These are phyloP conservation scores for Penicillium macrosclerotiorum DNA, from an alignment of 495 filamentous ascomycete species.

Conservation along the genomic window DNA sequence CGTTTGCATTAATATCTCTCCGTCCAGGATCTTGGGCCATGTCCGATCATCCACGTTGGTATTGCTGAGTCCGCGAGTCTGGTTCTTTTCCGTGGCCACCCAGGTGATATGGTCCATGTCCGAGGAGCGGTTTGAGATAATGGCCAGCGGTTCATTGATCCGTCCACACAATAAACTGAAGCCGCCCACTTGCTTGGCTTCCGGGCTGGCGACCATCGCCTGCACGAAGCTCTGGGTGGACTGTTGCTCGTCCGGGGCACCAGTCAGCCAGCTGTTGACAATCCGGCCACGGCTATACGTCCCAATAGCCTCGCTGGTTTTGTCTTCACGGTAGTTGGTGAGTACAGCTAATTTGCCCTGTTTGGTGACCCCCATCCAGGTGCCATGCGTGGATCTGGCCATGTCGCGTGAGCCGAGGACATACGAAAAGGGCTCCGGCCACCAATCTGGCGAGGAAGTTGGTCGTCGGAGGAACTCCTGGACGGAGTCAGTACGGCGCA, in stretches of 20 bases:
- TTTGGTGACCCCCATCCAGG: conserved; percentile 90
- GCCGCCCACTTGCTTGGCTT: conserved; percentile 69
- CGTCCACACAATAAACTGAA: conserved; percentile 90
- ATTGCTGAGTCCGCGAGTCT: conserved; percentile 83
- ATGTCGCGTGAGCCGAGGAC: conserved; percentile 70
- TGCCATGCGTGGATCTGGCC: conserved; percentile 66
- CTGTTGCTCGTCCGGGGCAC: conserved; percentile 23
- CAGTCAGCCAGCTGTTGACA: conserved; percentile 80
- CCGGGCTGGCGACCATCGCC: conserved; percentile 53
- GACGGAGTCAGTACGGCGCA: conserved; percentile 13
- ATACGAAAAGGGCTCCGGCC: conserved; percentile 60
- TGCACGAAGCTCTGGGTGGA: conserved; percentile 64
- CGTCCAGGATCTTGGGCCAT: conserved; percentile 81
- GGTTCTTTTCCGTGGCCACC: conserved; percentile 61
- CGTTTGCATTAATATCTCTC: conserved; percentile 46
- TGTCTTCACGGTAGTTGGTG: conserved; percentile 85
- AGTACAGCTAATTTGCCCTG: conserved; percentile 83
- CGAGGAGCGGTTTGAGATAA: conserved; percentile 84
- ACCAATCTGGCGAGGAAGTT: conserved; percentile 81
- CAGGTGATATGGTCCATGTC: conserved; percentile 55
- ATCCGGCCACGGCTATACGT: conserved; percentile 75
- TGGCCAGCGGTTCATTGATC: conserved; percentile 72
- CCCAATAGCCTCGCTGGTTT: conserved; percentile 50
- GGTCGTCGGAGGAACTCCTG: conserved; percentile 87
- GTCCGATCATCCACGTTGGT: conserved; percentile 67